Base-by-base conservation (phyloP, 2,329 filamentous ascomycete genomes). In the Colletotrichum sp. region DNA sequence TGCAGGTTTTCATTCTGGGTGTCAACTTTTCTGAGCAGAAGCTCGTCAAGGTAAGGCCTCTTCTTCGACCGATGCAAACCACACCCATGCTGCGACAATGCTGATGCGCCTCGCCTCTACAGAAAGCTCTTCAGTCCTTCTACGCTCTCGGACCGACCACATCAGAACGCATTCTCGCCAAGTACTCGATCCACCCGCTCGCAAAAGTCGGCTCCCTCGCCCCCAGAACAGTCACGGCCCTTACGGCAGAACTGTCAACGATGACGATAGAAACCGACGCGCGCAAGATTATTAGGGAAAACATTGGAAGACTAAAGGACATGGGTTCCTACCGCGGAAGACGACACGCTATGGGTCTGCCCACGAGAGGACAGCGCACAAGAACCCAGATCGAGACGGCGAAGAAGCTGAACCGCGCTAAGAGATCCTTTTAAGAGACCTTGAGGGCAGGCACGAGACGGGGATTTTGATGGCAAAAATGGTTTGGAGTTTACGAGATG, bases 261-360 rank as follows among this genome's bases (percentile, higher is more conserved):
- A 96, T 99, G 95, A 98, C 94, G 76, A 95, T 99, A 81, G 97
- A 98, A 85, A 98, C 94, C 84, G 96, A 99, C 81, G 89, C 98
- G 78, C 89, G 92, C 81, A 91, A 94, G 82, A 88, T 95, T 75
- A 87, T 98, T 49, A 90, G 93, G 81, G 95, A 98, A 66, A 97
- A 99, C 82, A 98, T 99, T 80, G 90, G 90, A 83, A 89, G 96
- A 76, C 82, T 99, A 84, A 95, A 94, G 83, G 96, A 98, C 81
- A 98, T 98, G 88, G 96, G 96, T 66, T 93, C 94, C 6, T 98
- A 98, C 83, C 90, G 97, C 69, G 97, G 97, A 79, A 93, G 95
- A 84, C 89, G 97, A 79, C 97, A 99, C 88, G 96, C 96, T 73
- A 96, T 99, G 94, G 92, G 93, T 76, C 86, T 99, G 87, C 97